phyloP scores from a whole-genome alignment of 768 basidiomycete species.

The Suillus alpinus region DNA sequence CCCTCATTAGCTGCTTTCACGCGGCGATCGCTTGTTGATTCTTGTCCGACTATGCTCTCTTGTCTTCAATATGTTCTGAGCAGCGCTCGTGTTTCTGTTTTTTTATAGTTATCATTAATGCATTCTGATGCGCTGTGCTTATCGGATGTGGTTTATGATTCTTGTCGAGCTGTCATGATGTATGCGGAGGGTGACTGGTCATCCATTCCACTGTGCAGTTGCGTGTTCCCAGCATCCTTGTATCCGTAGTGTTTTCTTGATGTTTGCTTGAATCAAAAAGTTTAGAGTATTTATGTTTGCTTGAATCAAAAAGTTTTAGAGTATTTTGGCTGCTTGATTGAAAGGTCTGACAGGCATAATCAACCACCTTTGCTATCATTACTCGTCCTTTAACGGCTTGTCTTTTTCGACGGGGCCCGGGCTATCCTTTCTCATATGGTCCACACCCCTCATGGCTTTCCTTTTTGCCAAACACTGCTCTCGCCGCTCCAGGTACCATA shows the following conservation, averaged over 20 bases:
- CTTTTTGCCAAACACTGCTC: slow-evolving; percentile 21
- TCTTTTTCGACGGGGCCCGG: neutral
- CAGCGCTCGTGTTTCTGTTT: slow-evolving; percentile 9
- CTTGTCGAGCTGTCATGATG: neutral
- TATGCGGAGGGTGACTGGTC: neutral
- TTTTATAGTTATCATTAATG: neutral
- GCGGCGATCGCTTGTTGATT: neutral
- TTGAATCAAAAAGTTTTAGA: slow-evolving; percentile 1
- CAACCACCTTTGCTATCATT: neutral
- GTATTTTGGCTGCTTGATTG: neutral
- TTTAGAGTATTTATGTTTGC: neutral
- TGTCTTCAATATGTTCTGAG: slow-evolving; percentile 15
- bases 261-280: slow-evolving; percentile 3
- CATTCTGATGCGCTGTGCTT: slow-evolving; percentile 17
- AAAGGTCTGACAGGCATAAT: neutral
- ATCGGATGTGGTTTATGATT: slow-evolving; percentile 9
- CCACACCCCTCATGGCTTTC: neutral
- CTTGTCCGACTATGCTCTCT: neutral
- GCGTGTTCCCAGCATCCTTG: slow-evolving; percentile 8
- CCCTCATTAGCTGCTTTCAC: neutral
- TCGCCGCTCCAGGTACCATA: slow-evolving; percentile 51
- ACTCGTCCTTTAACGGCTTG: neutral
- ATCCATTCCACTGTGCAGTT: neutral
- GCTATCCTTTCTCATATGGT: neutral
- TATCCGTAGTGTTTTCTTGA: slow-evolving; percentile 11